Percentiles rank a stretch among this genome's conserved stretches.
phyloP scores from a whole-genome alignment of 2,329 filamentous ascomycete species.

The Cytospora piceicola region DNA sequence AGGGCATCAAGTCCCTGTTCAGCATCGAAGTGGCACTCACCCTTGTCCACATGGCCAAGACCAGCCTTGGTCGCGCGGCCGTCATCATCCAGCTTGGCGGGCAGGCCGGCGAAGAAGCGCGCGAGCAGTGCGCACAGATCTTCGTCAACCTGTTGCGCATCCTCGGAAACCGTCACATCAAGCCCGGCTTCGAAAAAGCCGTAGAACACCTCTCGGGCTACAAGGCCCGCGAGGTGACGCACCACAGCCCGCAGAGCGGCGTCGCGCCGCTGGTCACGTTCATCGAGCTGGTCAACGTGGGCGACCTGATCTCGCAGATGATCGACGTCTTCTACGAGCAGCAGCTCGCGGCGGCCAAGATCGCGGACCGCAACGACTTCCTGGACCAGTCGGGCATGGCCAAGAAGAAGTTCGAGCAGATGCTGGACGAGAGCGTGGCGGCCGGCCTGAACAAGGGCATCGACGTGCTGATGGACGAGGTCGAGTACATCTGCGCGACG shows the following conservation, averaged over 20 bases:
- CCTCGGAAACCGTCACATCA: constrained; percentile 84
- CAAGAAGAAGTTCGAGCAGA: constrained; percentile 98
- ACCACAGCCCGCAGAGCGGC: constrained; percentile 66
- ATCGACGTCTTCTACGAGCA: constrained; percentile 98
- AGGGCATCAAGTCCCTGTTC: constrained; percentile 93
- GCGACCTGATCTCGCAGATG: constrained; percentile 98
- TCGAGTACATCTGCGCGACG: constrained; percentile 91
- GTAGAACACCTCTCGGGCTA: constrained; percentile 90
- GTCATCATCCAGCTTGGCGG: constrained; percentile 81
- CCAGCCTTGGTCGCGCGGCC: constrained; percentile 81
- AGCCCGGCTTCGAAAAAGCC: constrained; percentile 90
- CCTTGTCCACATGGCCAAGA: constrained; percentile 86
- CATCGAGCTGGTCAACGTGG: constrained; percentile 95
- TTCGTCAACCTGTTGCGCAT: constrained; percentile 85
- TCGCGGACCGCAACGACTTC: constrained; percentile 93
- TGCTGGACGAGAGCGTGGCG: constrained; percentile 95
- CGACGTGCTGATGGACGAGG: constrained; percentile 97
- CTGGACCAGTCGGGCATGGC: constrained; percentile 88
- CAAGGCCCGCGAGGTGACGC: constrained; percentile 80
- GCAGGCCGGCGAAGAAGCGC: constrained; percentile 79
- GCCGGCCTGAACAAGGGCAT: constrained; percentile 97
- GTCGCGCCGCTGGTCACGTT: constrained; percentile 94
- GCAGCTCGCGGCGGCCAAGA: constrained; percentile 78
- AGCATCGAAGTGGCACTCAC: constrained; percentile 94
- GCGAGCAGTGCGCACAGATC: constrained; percentile 85